phyloP scores from a whole-genome alignment of 1,284 basidiomycete species.

The Gymnopus androsaceus region DNA sequence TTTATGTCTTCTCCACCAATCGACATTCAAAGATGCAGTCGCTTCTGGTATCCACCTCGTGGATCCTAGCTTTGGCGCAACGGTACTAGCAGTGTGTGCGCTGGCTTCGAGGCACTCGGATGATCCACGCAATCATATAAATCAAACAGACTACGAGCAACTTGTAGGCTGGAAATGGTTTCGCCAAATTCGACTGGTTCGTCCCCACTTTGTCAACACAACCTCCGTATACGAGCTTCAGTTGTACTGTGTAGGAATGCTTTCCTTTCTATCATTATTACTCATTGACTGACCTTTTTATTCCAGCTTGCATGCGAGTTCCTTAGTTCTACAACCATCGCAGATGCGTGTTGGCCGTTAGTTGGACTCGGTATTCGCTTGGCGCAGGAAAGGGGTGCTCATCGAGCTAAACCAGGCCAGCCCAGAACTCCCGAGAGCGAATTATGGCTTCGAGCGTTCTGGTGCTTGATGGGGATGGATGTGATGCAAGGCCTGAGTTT shows the following conservation, averaged over 20 bases:
- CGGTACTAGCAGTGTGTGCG: constrained; percentile 52
- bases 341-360: constrained; percentile 45
- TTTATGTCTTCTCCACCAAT: constrained; percentile 49
- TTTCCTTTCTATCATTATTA: neutral
- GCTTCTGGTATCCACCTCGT: constrained; percentile 37
- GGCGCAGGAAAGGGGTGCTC: constrained; percentile 38
- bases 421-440: constrained; percentile 38
- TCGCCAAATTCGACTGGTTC: constrained; percentile 38
- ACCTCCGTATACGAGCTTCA: constrained; percentile 49
- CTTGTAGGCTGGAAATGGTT: constrained; percentile 44
- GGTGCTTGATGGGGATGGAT: constrained; percentile 38
- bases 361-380: constrained; percentile 46
- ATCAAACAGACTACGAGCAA: constrained; percentile 28
- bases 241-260: constrained; percentile 24
- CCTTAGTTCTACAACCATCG: constrained; percentile 20
- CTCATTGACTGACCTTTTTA: neutral
- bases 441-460: constrained; percentile 55
- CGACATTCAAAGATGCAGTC: constrained; percentile 46
- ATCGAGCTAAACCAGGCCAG: constrained; percentile 14
- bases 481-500: constrained; percentile 43
- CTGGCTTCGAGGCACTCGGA: constrained; percentile 47
- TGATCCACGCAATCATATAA: constrained; percentile 41
- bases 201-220: constrained; percentile 38
- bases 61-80: constrained; percentile 44
- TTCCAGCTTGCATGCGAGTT: constrained; percentile 8